Evolutionary conservation across 23 red algal species (phyloP), one percentile per base, ranked within the genome.

Genomic region (Gracilaria domingensis): DNA sequence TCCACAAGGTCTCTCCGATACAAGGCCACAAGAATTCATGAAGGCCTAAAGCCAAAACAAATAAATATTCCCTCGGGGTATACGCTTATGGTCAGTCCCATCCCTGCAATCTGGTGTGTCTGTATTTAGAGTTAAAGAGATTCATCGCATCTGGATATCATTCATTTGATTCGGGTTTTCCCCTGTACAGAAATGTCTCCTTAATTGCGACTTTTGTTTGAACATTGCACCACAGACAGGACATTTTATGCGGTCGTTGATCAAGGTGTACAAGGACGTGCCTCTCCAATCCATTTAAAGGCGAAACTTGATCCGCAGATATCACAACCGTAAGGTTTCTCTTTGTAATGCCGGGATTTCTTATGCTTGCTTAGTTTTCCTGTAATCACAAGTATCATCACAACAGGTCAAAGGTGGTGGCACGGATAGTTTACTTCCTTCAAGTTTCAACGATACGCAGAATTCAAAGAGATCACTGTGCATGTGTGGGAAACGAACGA

Each of bases 351-450:
- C 33, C 81, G 75, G 26, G 74, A 81, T 53, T 90, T 90, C 76
- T 81, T 90, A 26, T 90, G 87, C 84, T 87, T 87, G 48, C 84
- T 87, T 21, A 87, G 44, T 30, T 87, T 87, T 24, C 84, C 84
- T 87, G 18, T 20, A 69, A 13, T n/a, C 55, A n/a, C 32, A 37
- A 32, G 1, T 2, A 36, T 2, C 11, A 32, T 69, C 33, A 37
- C 30, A 69, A 32, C 21, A 65, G 23, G n/a, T 25, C 2, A 32
- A 28, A 4, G 60, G 12, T 26, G 30, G 13, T 37, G 4, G 29
- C 28, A 34, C 9, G 8, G 18, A 20, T 32, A 17, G 64, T 69
- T 69, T 37, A 32, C 30, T 12, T 30, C n/a, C 3, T 66, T 32
- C 25, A 11, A 32, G 8, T 11, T 33, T 66, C 26, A 33, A n/a